Conservation (phyloP, 2,329 filamentous ascomycete species). For the Xylaria sp. region DNA sequence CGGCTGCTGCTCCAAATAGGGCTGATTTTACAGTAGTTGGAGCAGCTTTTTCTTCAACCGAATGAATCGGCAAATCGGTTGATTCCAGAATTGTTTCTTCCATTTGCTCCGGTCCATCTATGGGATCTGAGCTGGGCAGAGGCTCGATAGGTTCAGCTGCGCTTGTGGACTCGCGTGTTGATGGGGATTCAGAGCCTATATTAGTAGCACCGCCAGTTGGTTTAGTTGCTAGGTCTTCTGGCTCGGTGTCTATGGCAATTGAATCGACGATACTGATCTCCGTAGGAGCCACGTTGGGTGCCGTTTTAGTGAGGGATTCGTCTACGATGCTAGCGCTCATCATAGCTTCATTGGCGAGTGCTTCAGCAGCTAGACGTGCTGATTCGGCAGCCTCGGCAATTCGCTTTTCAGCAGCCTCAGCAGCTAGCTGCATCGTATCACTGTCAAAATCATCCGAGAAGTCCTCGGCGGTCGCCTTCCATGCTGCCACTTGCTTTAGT, state of each 20-base stretch:
- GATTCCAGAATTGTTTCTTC: conserved; percentile 52
- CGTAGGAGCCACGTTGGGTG: conserved; percentile 44
- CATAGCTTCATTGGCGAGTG: conserved; percentile 1
- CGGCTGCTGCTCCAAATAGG: conserved; percentile 63
- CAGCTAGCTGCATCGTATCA: conserved; percentile 69
- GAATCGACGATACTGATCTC: conserved; percentile 39
- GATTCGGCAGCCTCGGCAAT: conserved; percentile 46
- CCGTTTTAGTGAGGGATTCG: conserved; percentile 42
- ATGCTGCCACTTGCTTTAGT: conserved; percentile 84
- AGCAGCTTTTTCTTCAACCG: conserved; percentile 38
- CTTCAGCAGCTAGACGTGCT: conserved; percentile 22
- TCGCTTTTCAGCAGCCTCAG: conserved; percentile 56
- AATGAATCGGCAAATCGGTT: conserved; percentile 42
- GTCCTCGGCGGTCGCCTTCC: conserved; percentile 84
- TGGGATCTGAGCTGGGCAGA: conserved; percentile 37
- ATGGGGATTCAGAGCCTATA: conserved; percentile 31
- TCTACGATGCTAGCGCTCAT: conserved; percentile 9
- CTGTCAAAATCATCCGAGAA: conserved; percentile 81
- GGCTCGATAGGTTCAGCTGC: conserved; percentile 47
- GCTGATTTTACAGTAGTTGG: conserved; percentile 56
- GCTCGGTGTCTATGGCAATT: conserved; percentile 37
- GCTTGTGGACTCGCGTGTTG: conserved; percentile 40
- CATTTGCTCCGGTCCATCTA: conserved; percentile 47
- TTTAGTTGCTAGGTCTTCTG: conserved; percentile 37
- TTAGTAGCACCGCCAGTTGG: conserved; percentile 43